A percentile compares a stretch with the other conserved stretches of the same genome.
Evolutionary conservation across 2,329 filamentous ascomycete species (phyloP).

Genomic region (Beauveria australis): DNA sequence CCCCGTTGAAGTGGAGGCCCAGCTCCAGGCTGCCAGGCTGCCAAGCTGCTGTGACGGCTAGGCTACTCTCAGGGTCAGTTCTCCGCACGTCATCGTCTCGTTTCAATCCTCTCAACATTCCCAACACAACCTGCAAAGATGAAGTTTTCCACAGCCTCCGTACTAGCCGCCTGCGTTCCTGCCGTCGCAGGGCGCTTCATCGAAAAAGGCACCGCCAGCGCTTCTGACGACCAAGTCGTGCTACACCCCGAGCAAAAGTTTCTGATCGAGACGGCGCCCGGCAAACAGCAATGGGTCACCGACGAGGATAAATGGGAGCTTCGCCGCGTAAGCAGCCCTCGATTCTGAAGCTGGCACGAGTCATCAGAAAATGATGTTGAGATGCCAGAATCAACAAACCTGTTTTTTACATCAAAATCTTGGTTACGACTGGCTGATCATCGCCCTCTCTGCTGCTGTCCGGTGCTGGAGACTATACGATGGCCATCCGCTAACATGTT

Average conservation of each 20-base stretch:
- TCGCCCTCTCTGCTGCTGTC: not conserved
- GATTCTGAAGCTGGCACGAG: too few species aligned
- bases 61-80: not conserved
- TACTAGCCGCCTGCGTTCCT: slow-evolving; percentile 48
- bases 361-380: too few species aligned
- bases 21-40: not conserved
- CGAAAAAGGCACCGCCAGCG: slow-evolving; percentile 29
- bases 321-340: slow-evolving; percentile 54
- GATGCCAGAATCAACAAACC: too few species aligned
- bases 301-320: slow-evolving; percentile 95
- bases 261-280: slow-evolving; percentile 78
- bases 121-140: slow-evolving; percentile 24
- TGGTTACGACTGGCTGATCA: not conserved
- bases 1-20: too few species aligned
- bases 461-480: not conserved
- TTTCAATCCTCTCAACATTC: not conserved
- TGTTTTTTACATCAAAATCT: too few species aligned
- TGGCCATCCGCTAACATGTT: not conserved
- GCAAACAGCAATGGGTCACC: slow-evolving; percentile 76
- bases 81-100: slow-evolving; percentile 1
- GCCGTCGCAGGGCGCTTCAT: slow-evolving; percentile 48
- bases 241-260: slow-evolving; percentile 39
- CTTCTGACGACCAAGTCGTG: slow-evolving; percentile 34
- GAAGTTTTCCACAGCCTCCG: slow-evolving; percentile 45
- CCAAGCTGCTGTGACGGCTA: too few species aligned